phyloP scores from a whole-genome alignment of 768 basidiomycete genomes.

The Xanthoconium purpureum region DNA sequence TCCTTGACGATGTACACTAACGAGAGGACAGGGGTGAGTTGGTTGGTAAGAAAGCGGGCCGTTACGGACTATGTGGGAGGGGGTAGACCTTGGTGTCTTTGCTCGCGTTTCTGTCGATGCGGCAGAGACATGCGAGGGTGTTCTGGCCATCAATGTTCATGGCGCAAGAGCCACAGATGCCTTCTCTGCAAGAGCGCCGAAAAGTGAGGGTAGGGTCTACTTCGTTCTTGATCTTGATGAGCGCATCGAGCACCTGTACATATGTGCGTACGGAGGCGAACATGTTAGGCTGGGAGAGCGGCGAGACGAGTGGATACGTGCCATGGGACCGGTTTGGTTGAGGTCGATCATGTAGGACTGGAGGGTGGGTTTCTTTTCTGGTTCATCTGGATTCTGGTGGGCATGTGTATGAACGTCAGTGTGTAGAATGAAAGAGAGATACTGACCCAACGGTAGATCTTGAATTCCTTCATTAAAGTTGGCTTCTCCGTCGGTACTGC shows the following conservation, averaged over 20 bases:
- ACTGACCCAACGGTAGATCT: slow-evolving; percentile 95
- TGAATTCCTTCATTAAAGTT: slow-evolving; percentile 86
- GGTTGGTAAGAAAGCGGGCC: not conserved
- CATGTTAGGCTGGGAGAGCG: slow-evolving; percentile 2
- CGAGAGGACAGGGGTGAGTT: not conserved
- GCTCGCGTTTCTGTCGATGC: slow-evolving; percentile 73
- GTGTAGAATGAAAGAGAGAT: not conserved
- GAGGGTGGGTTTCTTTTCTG: slow-evolving; percentile 83
- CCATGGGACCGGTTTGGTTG: slow-evolving; percentile 95
- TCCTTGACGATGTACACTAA: slow-evolving; percentile 99
- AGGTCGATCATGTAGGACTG: slow-evolving; percentile 92
- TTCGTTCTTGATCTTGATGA: slow-evolving; percentile 99
- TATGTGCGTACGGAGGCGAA: not conserved
- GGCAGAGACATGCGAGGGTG: slow-evolving; percentile 94
- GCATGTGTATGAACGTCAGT: not conserved
- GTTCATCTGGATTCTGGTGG: slow-evolving; percentile 87
- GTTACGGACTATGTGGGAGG: slow-evolving; percentile 85
- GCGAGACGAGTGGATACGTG: slow-evolving; percentile 27
- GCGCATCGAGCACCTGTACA: slow-evolving; percentile 73
- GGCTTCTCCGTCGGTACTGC: slow-evolving; percentile 63
- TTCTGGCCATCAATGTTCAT: slow-evolving; percentile 99
- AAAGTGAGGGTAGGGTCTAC: slow-evolving; percentile 96
- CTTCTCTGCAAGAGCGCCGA: slow-evolving; percentile 88
- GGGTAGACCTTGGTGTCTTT: slow-evolving; percentile 94
- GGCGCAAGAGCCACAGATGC: slow-evolving; percentile 97